Base-by-base conservation (phyloP, 2,329 filamentous ascomycete genomes). In the Cryphonectria nitschkei region DNA sequence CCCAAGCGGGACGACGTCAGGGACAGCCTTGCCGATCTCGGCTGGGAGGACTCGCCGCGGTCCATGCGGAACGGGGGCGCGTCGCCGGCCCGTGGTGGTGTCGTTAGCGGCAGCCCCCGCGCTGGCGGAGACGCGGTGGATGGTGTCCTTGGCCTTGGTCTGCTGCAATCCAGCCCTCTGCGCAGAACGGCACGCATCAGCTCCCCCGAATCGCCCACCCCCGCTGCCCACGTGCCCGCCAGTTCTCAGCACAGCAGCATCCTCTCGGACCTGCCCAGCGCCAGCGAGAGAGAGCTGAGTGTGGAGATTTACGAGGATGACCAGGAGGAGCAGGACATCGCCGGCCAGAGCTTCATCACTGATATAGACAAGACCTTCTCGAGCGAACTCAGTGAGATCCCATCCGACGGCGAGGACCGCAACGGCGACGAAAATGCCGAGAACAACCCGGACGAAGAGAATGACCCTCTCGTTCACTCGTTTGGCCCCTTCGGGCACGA, bases 381-480 rank as follows among this genome's bases (percentile, higher is more conserved):
- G 9, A 90, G 87, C 77, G 88, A 89, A 67, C 81, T 87, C 37
- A 88, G 85, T 74, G 85, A 87, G 41, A 81, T 81, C 37, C 74
- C 74, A 14, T 80, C 79, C 3, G 79, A 80, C 14, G 84, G 82
- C 16, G 82, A 94, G 26, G 91, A n/a, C 46, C 22, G 46, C 16
- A 2, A 50, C 19, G 19, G 46, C 46, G 6, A 93, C 66, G 90
- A 97, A 0, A 92, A 95, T 76, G 95, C 97, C 82, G 95, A 98
- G 81, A 98, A 98, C 74, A 95, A 98, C 75, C 95, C 95, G 2
- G 90, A 64, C 76, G 95, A 98, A 83, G 95, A 98, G 81, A 98
- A 98, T 74, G 96, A 98, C 75, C 95, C 95, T 2, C 90, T 97
- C 68, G 85, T 98, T 26, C 93, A 96, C 80, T 97, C 95, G 0